Base-by-base conservation (phyloP, 2,329 filamentous ascomycete genomes). In the Didymella sp. region DNA sequence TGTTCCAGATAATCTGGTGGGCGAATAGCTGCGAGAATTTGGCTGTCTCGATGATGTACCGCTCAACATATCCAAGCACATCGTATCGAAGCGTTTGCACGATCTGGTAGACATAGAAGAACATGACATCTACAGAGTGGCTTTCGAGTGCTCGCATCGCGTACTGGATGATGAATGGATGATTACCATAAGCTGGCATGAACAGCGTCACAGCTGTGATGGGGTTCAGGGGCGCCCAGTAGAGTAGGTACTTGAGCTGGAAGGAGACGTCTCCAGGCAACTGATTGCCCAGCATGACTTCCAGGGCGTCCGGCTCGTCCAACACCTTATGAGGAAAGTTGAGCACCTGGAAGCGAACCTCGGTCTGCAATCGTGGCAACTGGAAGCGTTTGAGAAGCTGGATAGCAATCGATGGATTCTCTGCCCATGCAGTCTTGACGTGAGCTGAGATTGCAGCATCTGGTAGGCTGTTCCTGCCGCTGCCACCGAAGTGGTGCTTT, bases 1-100 rank as follows among this genome's bases (percentile, higher is more conserved):
- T 99, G 75, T 99, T 99, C 95, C 96, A 99, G 73, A 99, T 99
- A 65, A 99, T 98, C 71, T 99, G 95, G 75, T 99, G 96, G 2
- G 96, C 94, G 76, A 99, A 99, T 8, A 98, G 80, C 76, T 98
- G 95, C n/a, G 95, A 98, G 71, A 96, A 93, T 68, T 96, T 94
- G 1, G 93, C 95, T 0, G 96, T 97, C 78, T 99, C 95, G 15
- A 98, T 83, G 52, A 99, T 98, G 72, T 97, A 99, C 41, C 94
- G 86, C 76, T 97, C 92, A 2, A 97, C 93, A 72, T 99, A 99
- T 53, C 95, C 95, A 22, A 99, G 82, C 12, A 85, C 85, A 80
- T 99, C 95, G 69, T 98, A 97, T 51, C 95, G 89, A 40, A 99
- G 84, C 40, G 91, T 90, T 75, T 99, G 95, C 13, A 99, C 95